Conservation (phyloP, 495 filamentous ascomycete genomes). For the Annulohypoxylon stygium region DNA sequence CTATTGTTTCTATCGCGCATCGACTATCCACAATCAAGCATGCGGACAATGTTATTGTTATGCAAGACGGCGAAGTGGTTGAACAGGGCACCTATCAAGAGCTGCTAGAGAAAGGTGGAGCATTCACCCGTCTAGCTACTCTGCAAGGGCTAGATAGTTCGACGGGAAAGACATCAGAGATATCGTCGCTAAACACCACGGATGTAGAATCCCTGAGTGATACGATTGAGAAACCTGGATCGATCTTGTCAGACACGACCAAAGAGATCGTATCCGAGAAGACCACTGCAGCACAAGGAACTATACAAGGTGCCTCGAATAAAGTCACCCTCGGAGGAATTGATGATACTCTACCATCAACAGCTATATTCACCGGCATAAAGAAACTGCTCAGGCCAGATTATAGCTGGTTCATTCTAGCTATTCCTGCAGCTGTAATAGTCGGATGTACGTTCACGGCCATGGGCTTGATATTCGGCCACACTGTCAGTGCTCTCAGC, state of each 20-base stretch:
- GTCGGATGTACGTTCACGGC: slow-evolving; percentile 56
- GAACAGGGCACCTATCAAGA: slow-evolving; percentile 54
- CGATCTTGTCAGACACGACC: slow-evolving; percentile 4
- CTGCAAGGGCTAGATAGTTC: slow-evolving; percentile 46
- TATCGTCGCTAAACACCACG: slow-evolving; percentile 18
- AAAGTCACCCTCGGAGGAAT: neutral
- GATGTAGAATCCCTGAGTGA: slow-evolving; percentile 27
- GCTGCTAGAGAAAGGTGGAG: slow-evolving; percentile 55
- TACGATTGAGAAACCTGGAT: slow-evolving; percentile 3
- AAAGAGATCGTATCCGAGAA: slow-evolving; percentile 19
- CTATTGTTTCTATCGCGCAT: slow-evolving; percentile 62
- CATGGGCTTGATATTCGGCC: slow-evolving; percentile 61
- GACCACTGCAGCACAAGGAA: neutral
- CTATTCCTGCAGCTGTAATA: slow-evolving; percentile 47
- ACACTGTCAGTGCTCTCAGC: slow-evolving; percentile 51
- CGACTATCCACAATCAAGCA: slow-evolving; percentile 56
- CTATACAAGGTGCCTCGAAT: neutral
- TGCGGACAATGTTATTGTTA: slow-evolving; percentile 58
- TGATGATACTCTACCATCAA: slow-evolving; percentile 10
- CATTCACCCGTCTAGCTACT: slow-evolving; percentile 49
- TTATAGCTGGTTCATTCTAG: slow-evolving; percentile 25
- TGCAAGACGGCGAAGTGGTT: slow-evolving; percentile 53
- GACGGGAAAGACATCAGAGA: slow-evolving; percentile 17
- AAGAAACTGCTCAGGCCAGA: slow-evolving; percentile 24
- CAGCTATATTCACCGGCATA: slow-evolving; percentile 16